These are phyloP conservation scores for Colletotrichum musae DNA, from an alignment of 2,329 filamentous ascomycete genomes.

Conservation along the genomic window DNA sequence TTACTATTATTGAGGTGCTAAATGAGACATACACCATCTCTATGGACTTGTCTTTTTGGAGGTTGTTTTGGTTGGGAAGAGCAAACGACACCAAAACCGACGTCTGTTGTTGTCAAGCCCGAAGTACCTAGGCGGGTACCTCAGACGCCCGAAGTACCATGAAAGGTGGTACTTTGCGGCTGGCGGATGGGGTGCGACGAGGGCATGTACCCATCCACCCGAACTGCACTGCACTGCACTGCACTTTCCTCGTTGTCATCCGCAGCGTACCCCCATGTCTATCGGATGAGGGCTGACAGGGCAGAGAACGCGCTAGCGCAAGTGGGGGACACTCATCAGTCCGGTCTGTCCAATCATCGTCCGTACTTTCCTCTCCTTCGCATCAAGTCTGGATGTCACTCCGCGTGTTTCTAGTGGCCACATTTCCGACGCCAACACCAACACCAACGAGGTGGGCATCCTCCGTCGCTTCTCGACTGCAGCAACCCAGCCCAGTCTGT, in stretches of 20 bases:
- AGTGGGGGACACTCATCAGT: slow-evolving; percentile 14
- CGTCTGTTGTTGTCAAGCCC: not conserved
- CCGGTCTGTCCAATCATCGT: slow-evolving; percentile 29
- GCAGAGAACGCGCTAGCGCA: not conserved
- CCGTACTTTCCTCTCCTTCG: not conserved
- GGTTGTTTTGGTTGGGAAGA: not conserved
- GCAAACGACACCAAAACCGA: not conserved
- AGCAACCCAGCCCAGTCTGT: not conserved
- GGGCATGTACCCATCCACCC: slow-evolving; percentile 9
- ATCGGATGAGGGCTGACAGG: slow-evolving; percentile 35
- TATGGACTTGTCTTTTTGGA: not conserved
- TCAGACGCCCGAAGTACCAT: not conserved
- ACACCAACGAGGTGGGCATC: slow-evolving; percentile 30
- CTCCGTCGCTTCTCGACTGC: slow-evolving; percentile 26
- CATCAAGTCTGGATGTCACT: not conserved
- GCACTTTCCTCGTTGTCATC: slow-evolving; percentile 23
- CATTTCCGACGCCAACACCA: slow-evolving; percentile 32
- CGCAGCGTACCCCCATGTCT: slow-evolving; percentile 15
- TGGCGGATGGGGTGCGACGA: not conserved
- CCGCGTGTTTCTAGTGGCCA: slow-evolving; percentile 1
- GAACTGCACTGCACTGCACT: not conserved
- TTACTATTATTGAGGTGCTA: no score
- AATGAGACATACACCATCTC: not conserved
- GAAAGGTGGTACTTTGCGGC: slow-evolving; percentile 5
- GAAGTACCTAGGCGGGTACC: not conserved